phyloP scores from a whole-genome alignment of 1,284 basidiomycete genomes.

The Lentinus polychrous region DNA sequence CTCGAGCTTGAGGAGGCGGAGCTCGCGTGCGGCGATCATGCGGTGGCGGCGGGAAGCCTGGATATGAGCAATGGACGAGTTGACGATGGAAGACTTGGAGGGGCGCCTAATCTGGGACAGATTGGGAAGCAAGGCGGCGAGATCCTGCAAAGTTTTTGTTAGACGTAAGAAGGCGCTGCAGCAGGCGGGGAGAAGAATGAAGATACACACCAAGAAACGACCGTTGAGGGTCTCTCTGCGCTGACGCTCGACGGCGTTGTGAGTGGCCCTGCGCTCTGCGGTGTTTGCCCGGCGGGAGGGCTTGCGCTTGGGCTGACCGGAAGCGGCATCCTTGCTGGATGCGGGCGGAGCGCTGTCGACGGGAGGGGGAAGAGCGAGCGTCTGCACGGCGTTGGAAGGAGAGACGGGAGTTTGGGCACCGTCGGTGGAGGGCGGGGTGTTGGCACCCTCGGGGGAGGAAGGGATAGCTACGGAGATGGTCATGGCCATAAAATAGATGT shows the following conservation, averaged over 20 bases:
- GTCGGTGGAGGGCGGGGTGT: constrained; percentile 35
- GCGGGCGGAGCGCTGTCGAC: constrained; percentile 23
- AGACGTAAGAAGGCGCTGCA: background rate
- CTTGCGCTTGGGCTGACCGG: constrained; percentile 54
- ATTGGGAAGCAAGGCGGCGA: constrained; percentile 84
- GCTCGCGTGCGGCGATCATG: constrained; percentile 67
- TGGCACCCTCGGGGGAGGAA: constrained; percentile 34
- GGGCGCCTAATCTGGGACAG: constrained; percentile 86
- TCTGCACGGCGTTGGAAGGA: constrained; percentile 31
- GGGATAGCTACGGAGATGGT: constrained; percentile 47
- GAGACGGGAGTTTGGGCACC: constrained; percentile 43
- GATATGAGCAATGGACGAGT: constrained; percentile 82
- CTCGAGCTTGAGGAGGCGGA: constrained; percentile 71
- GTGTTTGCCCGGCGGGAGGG: constrained; percentile 82
- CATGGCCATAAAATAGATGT: constrained; percentile 30
- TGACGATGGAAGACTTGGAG: constrained; percentile 92
- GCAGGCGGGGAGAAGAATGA: background rate
- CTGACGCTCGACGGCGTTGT: constrained; percentile 92
- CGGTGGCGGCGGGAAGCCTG: constrained; percentile 77
- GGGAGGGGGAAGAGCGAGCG: constrained; percentile 29
- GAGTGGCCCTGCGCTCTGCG: constrained; percentile 87
- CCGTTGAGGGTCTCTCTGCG: constrained; percentile 87
- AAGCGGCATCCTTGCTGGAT: constrained; percentile 19
- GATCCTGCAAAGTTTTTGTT: constrained; percentile 53
- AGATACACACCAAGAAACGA: constrained; percentile 64